Conservation (phyloP, 345 rosid species). For the Sonneratia caseolaris region DNA sequence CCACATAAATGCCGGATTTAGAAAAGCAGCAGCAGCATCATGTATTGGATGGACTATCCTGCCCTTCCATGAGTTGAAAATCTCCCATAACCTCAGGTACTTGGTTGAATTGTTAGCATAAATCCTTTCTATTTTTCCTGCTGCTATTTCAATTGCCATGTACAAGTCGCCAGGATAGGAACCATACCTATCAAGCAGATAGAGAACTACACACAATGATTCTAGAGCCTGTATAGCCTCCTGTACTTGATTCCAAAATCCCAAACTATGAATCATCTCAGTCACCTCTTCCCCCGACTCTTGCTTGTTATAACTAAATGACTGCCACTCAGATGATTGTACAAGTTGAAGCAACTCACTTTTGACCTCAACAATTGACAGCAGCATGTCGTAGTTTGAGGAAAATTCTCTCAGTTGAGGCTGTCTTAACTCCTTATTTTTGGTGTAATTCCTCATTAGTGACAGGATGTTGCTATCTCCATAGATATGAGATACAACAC, state of each 20-base stretch:
- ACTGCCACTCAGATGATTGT: neutral
- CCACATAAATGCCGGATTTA: constrained; percentile 5
- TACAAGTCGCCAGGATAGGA: constrained; percentile 5
- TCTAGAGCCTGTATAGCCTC: neutral
- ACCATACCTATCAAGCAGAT: neutral
- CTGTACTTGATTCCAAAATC: constrained; percentile 8
- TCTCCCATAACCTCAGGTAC: neutral
- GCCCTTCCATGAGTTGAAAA: neutral
- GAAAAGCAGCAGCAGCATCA: constrained; percentile 9
- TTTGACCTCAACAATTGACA: neutral
- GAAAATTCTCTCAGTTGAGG: neutral
- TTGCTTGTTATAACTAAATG: neutral
- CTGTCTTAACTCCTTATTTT: neutral
- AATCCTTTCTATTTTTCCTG: neutral
- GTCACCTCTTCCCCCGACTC: neutral
- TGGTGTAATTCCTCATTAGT: neutral
- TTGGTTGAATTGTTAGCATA: neutral
- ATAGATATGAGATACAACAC: neutral
- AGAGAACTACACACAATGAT: neutral
- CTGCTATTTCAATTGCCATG: neutral
- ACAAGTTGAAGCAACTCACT: constrained; percentile 1
- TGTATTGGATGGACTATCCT: neutral
- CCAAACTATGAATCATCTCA: constrained; percentile 1
- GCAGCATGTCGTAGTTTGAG: neutral
- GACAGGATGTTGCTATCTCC: neutral